Base-by-base conservation (phyloP, 345 rosid genomes). In the Dovyalis caffra region DNA sequence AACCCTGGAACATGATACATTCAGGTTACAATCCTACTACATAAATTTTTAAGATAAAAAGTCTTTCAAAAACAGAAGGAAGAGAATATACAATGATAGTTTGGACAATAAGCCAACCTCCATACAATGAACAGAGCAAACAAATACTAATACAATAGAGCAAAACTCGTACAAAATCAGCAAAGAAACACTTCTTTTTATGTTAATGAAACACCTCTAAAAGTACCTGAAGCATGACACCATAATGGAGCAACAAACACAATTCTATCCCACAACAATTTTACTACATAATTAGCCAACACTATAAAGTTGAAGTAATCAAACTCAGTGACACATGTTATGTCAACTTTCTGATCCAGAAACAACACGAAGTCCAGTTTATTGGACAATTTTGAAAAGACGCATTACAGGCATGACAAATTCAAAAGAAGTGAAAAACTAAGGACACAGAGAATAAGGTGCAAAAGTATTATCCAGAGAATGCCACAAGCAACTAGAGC, bases 1-100 rank as follows among this genome's bases (percentile, higher is more conserved):
- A 76, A 89, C 91, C 87, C 99, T 92, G 33, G 34, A 8, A 71
- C 38, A 62, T 65, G 12, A 51, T 37, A 77, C 7, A 23, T 29
- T 57, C 49, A 73, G 45, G 79, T 56, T 65, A 66, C 45, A 40
- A 43, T 43, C 49, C 49, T 2, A 43, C 49, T 3, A 43, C 3
- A 14, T 43, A 43, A 11, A 3, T 43, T 16, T 43, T 14, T 14
- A 43, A 43, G n/a, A n/a, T n/a, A n/a, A n/a, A n/a, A n/a, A n/a
- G n/a, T n/a, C n/a, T n/a, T n/a, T n/a, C n/a, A n/a, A n/a, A n/a
- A n/a, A n/a, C n/a, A n/a, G n/a, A n/a, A n/a, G n/a, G n/a, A n/a
- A 43, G 20, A 43, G 12, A 18, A 43, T 3, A 43, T 11, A 43
- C 49, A 43, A 14, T 18, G 15, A 43, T 11, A 43, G 49, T 43